Conservation (phyloP, 805 yeast genomes). For the Metschnikowia henanensis region DNA sequence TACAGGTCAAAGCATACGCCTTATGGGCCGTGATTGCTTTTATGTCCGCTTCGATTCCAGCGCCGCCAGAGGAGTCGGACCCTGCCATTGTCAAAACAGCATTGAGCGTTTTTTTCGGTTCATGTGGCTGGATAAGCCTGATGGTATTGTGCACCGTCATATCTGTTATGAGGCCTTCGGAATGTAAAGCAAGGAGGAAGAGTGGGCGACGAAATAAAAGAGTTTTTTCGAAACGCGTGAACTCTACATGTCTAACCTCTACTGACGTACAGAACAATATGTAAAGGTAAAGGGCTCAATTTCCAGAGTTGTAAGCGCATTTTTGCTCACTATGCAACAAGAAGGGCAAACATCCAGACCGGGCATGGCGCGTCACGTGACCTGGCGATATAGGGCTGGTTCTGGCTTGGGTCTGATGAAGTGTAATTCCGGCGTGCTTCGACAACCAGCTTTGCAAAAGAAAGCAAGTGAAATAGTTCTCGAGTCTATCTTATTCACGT, state of each 20-base stretch:
- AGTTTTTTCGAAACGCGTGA: background rate
- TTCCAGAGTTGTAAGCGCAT: conserved; percentile 12
- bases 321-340: background rate
- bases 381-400: too few species aligned
- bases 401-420: too few species aligned
- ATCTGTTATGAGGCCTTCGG: background rate
- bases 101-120: background rate
- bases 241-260: background rate
- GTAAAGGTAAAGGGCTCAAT: conserved; percentile 1
- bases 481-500: too few species aligned
- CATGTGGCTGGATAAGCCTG: conserved; percentile 4
- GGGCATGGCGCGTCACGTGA: too few species aligned
- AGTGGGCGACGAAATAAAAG: background rate
- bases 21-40: conserved; percentile 75
- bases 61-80: conserved; percentile 86
- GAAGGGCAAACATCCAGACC: background rate
- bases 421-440: too few species aligned
- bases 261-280: background rate
- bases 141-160: background rate
- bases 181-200: background rate
- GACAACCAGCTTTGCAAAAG: too few species aligned
- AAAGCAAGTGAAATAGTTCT: too few species aligned
- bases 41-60: conserved; percentile 88
- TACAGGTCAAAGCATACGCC: conserved; percentile 75
- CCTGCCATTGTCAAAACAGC: conserved; percentile 54